Evolutionary conservation across 2,329 filamentous ascomycete species (phyloP).

Genomic region (Nigrospora oryzae): DNA sequence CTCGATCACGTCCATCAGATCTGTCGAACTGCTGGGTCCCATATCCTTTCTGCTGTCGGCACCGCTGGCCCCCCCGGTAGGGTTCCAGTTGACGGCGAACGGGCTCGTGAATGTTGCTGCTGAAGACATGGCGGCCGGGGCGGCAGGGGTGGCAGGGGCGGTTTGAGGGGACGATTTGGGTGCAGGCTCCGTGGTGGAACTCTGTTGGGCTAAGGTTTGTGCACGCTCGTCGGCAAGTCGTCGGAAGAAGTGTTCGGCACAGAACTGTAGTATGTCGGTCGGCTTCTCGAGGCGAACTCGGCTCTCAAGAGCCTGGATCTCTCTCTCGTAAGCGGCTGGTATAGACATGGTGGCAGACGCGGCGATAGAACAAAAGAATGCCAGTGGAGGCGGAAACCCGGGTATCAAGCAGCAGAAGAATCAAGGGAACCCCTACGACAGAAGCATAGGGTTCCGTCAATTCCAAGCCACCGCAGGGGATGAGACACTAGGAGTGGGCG

Average conservation of each 20-base stretch:
- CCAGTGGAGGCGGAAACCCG: background rate
- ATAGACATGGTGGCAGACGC: conserved; percentile 29
- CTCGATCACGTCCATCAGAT: conserved; percentile 58
- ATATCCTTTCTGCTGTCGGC: conserved; percentile 31
- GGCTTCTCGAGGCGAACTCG: conserved; percentile 51
- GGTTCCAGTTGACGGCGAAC: conserved; percentile 60
- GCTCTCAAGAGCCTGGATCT: conserved; percentile 55
- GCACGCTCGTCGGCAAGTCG: conserved; percentile 58
- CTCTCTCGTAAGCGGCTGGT: conserved; percentile 48
- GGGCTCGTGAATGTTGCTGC: conserved; percentile 70
- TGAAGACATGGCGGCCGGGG: conserved; percentile 60
- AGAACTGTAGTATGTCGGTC: conserved; percentile 60
- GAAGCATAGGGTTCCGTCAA: too few species aligned
- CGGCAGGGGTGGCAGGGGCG: conserved; percentile 26
- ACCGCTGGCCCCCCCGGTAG: conserved; percentile 44
- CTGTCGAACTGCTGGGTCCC: conserved; percentile 29
- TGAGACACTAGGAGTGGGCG: background rate
- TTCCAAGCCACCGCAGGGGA: too few species aligned
- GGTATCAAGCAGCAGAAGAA: background rate
- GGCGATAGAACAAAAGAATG: background rate
- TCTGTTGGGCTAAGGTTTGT: conserved; percentile 32
- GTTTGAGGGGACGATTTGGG: conserved; percentile 1
- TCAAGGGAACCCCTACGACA: too few species aligned
- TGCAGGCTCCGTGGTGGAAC: conserved; percentile 1
- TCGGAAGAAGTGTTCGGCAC: conserved; percentile 58